Conservation (phyloP, 1,284 basidiomycete genomes). For the Psilocybe mexicana region DNA sequence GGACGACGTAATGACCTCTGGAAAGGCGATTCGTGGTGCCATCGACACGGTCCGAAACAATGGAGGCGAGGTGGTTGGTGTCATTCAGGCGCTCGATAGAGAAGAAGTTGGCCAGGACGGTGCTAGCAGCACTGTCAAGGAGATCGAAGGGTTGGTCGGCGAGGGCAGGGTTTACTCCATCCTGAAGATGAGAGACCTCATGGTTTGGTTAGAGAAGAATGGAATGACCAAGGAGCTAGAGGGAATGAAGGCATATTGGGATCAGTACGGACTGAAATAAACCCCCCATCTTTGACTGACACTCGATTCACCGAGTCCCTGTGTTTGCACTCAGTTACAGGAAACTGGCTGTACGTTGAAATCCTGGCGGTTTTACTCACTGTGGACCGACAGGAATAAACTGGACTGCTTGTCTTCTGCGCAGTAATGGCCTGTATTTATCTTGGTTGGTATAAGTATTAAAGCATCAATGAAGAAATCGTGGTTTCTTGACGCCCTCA, state of each 20-base stretch:
- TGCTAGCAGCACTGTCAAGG: conserved; percentile 74
- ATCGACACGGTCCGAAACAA: conserved; percentile 69
- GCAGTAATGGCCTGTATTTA: too few relatives aligned
- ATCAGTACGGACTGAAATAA: conserved; percentile 72
- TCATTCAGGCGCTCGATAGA: conserved; percentile 89
- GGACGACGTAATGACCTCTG: conserved; percentile 97
- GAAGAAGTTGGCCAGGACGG: conserved; percentile 84
- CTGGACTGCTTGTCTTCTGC: too few relatives aligned
- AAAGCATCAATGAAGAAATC: too few relatives aligned
- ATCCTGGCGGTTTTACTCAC: too few relatives aligned
- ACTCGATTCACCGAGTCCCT: too few relatives aligned
- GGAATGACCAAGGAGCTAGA: conserved; percentile 67
- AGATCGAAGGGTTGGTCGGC: conserved; percentile 76
- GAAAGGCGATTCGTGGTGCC: conserved; percentile 86
- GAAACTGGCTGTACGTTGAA: too few relatives aligned
- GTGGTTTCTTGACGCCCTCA: too few relatives aligned
- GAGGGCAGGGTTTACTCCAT: conserved; percentile 72
- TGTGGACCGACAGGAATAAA: too few relatives aligned
- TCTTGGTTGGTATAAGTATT: too few relatives aligned
- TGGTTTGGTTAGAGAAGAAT: conserved; percentile 77
- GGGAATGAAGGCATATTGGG: conserved; percentile 81
- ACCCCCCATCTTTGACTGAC: background rate
- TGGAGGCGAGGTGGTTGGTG: conserved; percentile 84
- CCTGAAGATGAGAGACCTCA: conserved; percentile 85
- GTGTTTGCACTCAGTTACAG: too few relatives aligned